Conservation (phyloP, 257 asterid genomes). For the Vinca minor region DNA sequence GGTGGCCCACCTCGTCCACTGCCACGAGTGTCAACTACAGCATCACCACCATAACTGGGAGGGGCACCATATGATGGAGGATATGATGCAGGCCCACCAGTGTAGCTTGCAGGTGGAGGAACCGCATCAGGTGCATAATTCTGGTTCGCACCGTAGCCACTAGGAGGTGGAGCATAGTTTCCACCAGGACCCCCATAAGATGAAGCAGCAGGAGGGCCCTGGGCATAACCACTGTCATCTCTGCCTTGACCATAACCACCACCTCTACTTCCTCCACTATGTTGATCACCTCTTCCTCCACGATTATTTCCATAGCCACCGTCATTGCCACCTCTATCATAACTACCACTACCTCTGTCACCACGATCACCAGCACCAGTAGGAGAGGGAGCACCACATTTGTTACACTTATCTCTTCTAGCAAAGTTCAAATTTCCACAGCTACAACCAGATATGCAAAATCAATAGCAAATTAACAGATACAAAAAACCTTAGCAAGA, state of each 20-base stretch:
- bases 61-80: slow-evolving; percentile 95
- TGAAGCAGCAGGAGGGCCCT: slow-evolving; percentile 62
- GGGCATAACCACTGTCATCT: slow-evolving; percentile 58
- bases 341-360: slow-evolving; percentile 35
- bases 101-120: slow-evolving; percentile 84
- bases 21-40: slow-evolving; percentile 43
- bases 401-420: slow-evolving; percentile 93
- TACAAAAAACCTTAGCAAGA: slow-evolving; percentile 18
- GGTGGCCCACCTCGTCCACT: slow-evolving; percentile 66
- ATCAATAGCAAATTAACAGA: slow-evolving; percentile 21
- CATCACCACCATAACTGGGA: slow-evolving; percentile 59
- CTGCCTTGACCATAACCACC: slow-evolving; percentile 58
- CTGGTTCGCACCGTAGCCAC: slow-evolving; percentile 56
- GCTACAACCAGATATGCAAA: slow-evolving; percentile 52
- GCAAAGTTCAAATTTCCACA: slow-evolving; percentile 99
- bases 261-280: slow-evolving; percentile 65
- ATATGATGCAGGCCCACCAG: slow-evolving; percentile 83
- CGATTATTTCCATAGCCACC: slow-evolving; percentile 37
- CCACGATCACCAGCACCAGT: slow-evolving; percentile 80
- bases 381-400: slow-evolving; percentile 89
- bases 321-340: slow-evolving; percentile 23
- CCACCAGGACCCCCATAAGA: slow-evolving; percentile 63
- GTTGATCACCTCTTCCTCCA: slow-evolving; percentile 51
- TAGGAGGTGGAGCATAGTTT: slow-evolving; percentile 54
- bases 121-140: slow-evolving; percentile 59